phyloP scores from a whole-genome alignment of 495 filamentous ascomycete genomes.

The Aspergillus baeticus region DNA sequence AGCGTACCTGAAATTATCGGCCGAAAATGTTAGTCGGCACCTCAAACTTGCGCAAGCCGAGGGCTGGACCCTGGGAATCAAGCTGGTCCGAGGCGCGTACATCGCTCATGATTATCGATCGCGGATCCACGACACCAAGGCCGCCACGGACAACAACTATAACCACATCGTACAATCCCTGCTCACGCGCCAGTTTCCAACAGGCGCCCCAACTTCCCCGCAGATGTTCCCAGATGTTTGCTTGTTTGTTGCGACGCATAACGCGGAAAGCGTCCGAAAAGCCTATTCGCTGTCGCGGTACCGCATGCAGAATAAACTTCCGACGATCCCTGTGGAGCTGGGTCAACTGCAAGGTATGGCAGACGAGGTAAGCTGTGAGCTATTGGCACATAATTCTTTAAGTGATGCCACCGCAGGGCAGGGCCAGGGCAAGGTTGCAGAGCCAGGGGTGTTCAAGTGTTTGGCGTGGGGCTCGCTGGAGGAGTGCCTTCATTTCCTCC shows the following conservation, averaged over 20 bases:
- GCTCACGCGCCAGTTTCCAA: slow-evolving; percentile 61
- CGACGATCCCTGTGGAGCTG: slow-evolving; percentile 60
- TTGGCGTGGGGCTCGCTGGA: slow-evolving; percentile 81
- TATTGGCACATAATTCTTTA: slow-evolving; percentile 48
- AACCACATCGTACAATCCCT: slow-evolving; percentile 49
- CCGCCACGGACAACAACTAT: slow-evolving; percentile 38
- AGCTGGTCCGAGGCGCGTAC: slow-evolving; percentile 90
- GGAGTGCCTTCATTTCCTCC: slow-evolving; percentile 83
- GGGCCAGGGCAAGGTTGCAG: slow-evolving; percentile 10
- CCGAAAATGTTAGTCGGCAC: slow-evolving; percentile 58
- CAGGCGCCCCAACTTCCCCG: slow-evolving; percentile 65
- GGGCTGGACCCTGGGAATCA: slow-evolving; percentile 75
- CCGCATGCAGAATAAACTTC: slow-evolving; percentile 37
- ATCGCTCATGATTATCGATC: slow-evolving; percentile 35
- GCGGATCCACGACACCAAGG: slow-evolving; percentile 41
- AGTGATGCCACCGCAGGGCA: background rate
- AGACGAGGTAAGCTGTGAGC: slow-evolving; percentile 78
- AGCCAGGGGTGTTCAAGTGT: slow-evolving; percentile 72
- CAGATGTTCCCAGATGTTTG: slow-evolving; percentile 19
- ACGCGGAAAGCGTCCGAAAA: slow-evolving; percentile 42
- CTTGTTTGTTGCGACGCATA: slow-evolving; percentile 28
- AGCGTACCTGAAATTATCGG: slow-evolving; percentile 71
- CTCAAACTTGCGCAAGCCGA: slow-evolving; percentile 59
- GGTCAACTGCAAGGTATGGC: slow-evolving; percentile 93
- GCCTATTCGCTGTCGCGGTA: slow-evolving; percentile 33